Base-by-base conservation (phyloP, 345 rosid species). In the Eucalyptus cladocalyx region DNA sequence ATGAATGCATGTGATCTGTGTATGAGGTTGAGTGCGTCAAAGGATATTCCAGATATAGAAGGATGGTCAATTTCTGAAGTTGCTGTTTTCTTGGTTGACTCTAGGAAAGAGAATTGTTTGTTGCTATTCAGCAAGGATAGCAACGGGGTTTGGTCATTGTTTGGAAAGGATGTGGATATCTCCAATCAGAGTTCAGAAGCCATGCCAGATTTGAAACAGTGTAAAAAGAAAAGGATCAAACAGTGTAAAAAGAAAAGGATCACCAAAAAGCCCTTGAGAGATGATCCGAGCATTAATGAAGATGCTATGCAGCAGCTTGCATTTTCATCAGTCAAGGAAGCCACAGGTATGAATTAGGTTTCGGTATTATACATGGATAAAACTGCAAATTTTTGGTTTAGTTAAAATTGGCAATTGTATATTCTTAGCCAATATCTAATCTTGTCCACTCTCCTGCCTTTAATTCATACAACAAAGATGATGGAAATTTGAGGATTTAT, bases 101-200 rank as follows among this genome's bases (percentile, higher is more conserved):
- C 90, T 1, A 90, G 67, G 88, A 95, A 91, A 92, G 92, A 91
- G 89, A 93, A 87, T 47, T 97, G 98, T 89, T 91, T 88, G 89
- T 90, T 96, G 91, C 93, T 90, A 80, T 91, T 92, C 86, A 92
- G 95, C 91, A 89, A 92, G 85, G 97, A n/a, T n/a, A n/a, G n/a
- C n/a, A n/a, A n/a, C n/a, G n/a, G 97, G 87, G 94, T 96, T 76
- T 96, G 98, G 98, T 94, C 98, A 7, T 62, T 96, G 89, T 91
- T 97, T 93, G 99, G 95, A 87, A 96, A 92, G 88, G 90, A 91
- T 87, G 51, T 94, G 80, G 89, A 93, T 87, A 90, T 65, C 58
- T 83, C 90, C 58, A 53, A 43, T 76, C 50, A 89, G 87, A 89
- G 34, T 76, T 87, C 92, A 53, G 92, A 91, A 88, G 87, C 86